Conservation (phyloP, 306 rosid species). For the Chamaecrista fasciculata region DNA sequence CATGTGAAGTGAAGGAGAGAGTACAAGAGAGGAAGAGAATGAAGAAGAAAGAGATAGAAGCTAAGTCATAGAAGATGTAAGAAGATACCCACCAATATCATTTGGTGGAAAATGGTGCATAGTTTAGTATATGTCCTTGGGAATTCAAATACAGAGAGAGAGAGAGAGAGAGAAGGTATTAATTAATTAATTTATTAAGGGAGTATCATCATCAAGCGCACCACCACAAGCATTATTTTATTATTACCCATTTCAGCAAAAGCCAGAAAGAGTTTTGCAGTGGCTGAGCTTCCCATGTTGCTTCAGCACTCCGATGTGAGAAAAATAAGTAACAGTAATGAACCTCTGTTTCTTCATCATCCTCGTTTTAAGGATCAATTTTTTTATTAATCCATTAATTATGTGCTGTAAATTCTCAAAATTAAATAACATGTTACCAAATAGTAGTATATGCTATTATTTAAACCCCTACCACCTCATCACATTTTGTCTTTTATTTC, state of each 20-base stretch:
- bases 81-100: too few species aligned
- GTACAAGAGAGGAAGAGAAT: constrained; percentile 30
- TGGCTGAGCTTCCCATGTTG: constrained; percentile 30
- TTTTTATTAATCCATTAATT: neutral
- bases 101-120: constrained; percentile 40
- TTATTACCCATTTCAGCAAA: constrained; percentile 22
- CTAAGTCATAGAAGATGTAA: too few species aligned
- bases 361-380: neutral
- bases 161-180: neutral
- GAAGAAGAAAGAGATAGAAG: constrained; percentile 27
- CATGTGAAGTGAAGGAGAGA: constrained; percentile 20
- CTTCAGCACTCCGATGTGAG: constrained; percentile 32
- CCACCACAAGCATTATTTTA: constrained; percentile 26
- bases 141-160: constrained; percentile 20
- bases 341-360: neutral
- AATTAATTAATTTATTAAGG: constrained; percentile 18
- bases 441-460: neutral
- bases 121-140: constrained; percentile 30
- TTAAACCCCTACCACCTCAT: neutral
- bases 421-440: neutral
- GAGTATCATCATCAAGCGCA: constrained; percentile 28
- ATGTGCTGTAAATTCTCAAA: neutral
- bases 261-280: neutral
- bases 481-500: neutral
- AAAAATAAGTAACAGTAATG: neutral